Evolutionary conservation across 2,329 filamentous ascomycete genomes (phyloP).

Genomic region (Atkinsonella hypoxylon): DNA sequence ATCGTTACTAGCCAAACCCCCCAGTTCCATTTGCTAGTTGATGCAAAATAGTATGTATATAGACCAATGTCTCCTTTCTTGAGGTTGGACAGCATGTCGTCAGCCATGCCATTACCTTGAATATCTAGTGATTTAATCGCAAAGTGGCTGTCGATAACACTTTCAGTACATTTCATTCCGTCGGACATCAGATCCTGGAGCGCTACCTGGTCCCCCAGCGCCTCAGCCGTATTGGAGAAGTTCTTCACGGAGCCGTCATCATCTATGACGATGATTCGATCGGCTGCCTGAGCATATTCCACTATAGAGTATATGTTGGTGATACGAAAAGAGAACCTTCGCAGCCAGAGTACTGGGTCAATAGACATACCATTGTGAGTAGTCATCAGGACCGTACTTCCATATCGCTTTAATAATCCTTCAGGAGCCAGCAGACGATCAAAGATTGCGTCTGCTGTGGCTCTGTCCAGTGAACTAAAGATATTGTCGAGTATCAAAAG

Average conservation of each 20-base stretch:
- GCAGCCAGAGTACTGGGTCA: too few relatives aligned
- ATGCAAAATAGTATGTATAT: neutral
- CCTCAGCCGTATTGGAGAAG: neutral
- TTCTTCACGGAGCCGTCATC: neutral
- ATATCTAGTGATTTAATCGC: neutral
- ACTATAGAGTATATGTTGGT: neutral
- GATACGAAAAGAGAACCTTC: too few relatives aligned
- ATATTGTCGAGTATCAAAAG: constrained; percentile 14
- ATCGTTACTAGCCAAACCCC: neutral
- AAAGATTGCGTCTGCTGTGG: constrained; percentile 4
- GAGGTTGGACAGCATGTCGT: neutral
- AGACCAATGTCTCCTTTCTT: neutral
- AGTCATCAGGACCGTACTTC: constrained; percentile 5
- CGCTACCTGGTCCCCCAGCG: neutral
- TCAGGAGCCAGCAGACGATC: constrained; percentile 1
- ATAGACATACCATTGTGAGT: constrained; percentile 3
- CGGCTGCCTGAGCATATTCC: neutral
- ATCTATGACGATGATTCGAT: neutral
- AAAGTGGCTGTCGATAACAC: neutral
- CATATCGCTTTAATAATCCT: constrained; percentile 1
- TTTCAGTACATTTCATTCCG: neutral
- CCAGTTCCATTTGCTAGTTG: neutral
- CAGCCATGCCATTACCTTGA: neutral
- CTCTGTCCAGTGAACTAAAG: constrained; percentile 2
- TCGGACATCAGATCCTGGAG: neutral